Conservation (phyloP, 768 basidiomycete genomes). For the Rhizopogon roseolus region DNA sequence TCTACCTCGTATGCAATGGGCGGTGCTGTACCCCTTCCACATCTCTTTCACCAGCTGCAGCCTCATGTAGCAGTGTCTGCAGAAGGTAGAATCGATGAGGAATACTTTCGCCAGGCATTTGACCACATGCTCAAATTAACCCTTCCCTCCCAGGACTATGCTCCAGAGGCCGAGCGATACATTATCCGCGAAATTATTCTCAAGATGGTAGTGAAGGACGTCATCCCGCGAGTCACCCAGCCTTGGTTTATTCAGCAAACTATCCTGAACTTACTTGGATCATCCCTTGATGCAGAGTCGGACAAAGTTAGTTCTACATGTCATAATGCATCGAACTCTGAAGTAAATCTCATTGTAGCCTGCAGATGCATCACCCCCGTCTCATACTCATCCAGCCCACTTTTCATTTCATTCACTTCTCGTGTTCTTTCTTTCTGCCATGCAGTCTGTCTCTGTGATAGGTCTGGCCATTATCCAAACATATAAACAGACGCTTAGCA, state of each 20-base stretch:
- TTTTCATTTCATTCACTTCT: conserved; percentile 51
- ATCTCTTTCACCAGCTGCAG: conserved; percentile 77
- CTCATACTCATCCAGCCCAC: conserved; percentile 27
- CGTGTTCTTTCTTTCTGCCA: conserved; percentile 66
- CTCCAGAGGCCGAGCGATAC: conserved; percentile 65
- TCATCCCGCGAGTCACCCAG: conserved; percentile 68
- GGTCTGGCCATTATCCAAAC: conserved; percentile 64
- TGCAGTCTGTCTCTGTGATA: conserved; percentile 66
- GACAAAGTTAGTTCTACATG: conserved; percentile 14
- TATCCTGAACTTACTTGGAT: conserved; percentile 62
- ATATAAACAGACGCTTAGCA: conserved; percentile 59
- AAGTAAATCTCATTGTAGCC: conserved; percentile 11
- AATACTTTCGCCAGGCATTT: conserved; percentile 75
- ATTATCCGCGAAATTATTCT: conserved; percentile 83
- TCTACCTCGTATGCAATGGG: conserved; percentile 68
- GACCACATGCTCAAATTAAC: conserved; percentile 71
- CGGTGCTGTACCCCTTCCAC: conserved; percentile 54
- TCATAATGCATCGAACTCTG: neutral
- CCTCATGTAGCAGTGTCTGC: conserved; percentile 76
- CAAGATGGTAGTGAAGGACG: conserved; percentile 65
- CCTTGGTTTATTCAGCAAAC: conserved; percentile 86
- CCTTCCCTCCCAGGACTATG: conserved; percentile 76
- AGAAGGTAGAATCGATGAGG: conserved; percentile 63
- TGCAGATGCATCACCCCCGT: conserved; percentile 17
- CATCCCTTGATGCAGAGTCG: conserved; percentile 22